Evolutionary conservation across 2,329 filamentous ascomycete genomes (phyloP), one percentile per base, ranked within the genome.

Genomic region (Parascedosporium putredinis): DNA sequence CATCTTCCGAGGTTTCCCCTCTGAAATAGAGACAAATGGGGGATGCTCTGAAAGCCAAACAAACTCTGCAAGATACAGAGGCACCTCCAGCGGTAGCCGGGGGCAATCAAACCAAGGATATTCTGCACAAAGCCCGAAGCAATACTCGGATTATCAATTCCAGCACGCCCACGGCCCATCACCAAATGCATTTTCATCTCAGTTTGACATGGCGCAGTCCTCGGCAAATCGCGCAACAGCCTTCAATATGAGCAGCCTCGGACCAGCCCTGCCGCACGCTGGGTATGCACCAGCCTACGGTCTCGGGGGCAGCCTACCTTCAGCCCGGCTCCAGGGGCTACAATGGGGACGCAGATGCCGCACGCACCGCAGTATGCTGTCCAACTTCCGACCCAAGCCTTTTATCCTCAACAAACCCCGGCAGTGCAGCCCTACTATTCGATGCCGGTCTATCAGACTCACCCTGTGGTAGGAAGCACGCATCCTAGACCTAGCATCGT

Each of bases 221-320:
- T 43, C 52, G 14, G 29, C 53, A 52, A 29, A 48, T 56, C 4
- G 55, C 51, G 1, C 49, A 51, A 27, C 56, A 58, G 12, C 56
- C 6, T 78, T 73, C 59, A 73, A 72, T 55, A 74, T 77, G 73
- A 60, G 20, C 16, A 25, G 9, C 23, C 67, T 78, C 65, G 61
- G 62, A 25, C 68, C 63, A 54, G 60, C 70, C 45, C 61, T 77
- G 25, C 73, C 74, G 0, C 64, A 67, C 29, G 53, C 61, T 22
- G 59, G 57, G 5, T 73, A 70, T 56, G 65, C 66, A 51, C 60
- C 62, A 25, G 60, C 58, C 7, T 68, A 67, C 38, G 67, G 69
- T 47, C 56, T 60, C 36, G 64, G 64, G 29, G 60, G 58, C 65
- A 64, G 40, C 64, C 61, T 45, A 62, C 62, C 38, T 67, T 62